A percentile compares a stretch with the other conserved stretches of the same genome.
These are phyloP conservation scores for Rhytidhysteron rufulum DNA, from an alignment of 2,329 filamentous ascomycete genomes.

Conservation along the genomic window DNA sequence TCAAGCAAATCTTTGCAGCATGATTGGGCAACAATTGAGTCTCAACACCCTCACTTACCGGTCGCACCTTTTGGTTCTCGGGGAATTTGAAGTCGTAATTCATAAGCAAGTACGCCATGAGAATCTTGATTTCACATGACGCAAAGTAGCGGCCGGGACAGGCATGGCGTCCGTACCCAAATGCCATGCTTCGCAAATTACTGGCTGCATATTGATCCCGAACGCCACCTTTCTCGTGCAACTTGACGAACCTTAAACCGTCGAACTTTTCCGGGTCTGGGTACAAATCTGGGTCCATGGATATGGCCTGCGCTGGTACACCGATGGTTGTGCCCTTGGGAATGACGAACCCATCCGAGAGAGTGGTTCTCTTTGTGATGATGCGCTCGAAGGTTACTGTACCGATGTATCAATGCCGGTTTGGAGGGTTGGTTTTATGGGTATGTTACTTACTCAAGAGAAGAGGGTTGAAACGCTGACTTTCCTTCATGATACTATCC, in stretches of 20 bases:
- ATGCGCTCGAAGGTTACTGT: conserved; percentile 1
- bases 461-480: neutral
- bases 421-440: too few relatives aligned
- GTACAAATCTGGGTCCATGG: neutral
- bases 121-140: conserved; percentile 2
- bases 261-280: neutral
- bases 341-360: neutral
- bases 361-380: neutral
- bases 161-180: conserved; percentile 3
- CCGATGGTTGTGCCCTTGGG: neutral
- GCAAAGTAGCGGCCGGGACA: conserved; percentile 5
- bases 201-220: neutral
- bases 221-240: neutral
- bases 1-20: neutral
- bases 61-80: neutral
- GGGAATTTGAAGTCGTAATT: conserved; percentile 1
- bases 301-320: neutral
- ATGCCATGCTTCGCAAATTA: conserved; percentile 1
- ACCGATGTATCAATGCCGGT: too few relatives aligned
- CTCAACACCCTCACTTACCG: neutral
- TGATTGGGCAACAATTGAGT: neutral
- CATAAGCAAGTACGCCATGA: conserved; percentile 1
- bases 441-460: too few relatives aligned
- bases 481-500: conserved; percentile 6
- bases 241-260: neutral